Base-by-base conservation (phyloP, 108 stramenopile genomes). In the Pelagomonas calceolata region DNA sequence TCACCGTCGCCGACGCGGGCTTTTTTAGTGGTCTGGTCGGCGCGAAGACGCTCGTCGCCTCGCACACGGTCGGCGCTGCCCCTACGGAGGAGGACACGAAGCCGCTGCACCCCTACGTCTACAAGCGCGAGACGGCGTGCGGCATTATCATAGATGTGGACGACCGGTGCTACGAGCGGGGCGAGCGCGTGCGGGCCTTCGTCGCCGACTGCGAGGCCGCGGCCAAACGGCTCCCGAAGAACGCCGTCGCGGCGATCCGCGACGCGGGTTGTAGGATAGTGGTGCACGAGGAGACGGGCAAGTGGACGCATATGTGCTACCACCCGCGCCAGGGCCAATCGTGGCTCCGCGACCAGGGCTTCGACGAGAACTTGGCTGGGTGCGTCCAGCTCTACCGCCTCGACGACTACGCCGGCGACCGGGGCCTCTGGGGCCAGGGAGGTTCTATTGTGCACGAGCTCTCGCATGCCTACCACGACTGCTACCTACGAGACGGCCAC, bases 381-480 rank as follows among this genome's bases (percentile, higher is more conserved):
- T 80, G 91, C 66, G 84, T 92, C 15, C 91, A 94, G 73, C 71
- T 90, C 32, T 88, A 89, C 67, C 46, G 77, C 35, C 79, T 79
- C 18, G 33, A 60, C 0, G 72, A 85, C 12, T 92, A 94, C 71
- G 37, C 71, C 30, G 76, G 75, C 4, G 87, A 90, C 73, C 75
- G 86, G 64, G 70, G 86, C 46, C 67, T 83, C 0, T 92, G 93
- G 93, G 90, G 90, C 26, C 72, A 69, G 9, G 93, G 91, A 34
- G 93, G 91, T 16, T 44, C 90, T 12, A 67, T 92, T 68, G 32
- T 92, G 17, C 93, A 94, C 68, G 93, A 94, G 73, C 72, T 90
- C 30, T 70, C 78, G 43, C 93, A 94, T 80, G 93, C 93, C 0
- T 94, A 86, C 72, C 93, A 94, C 70, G 80, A 79, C 70, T 66